Base-by-base conservation (phyloP, 2,329 filamentous ascomycete genomes). In the Sporothrix schenckii region DNA sequence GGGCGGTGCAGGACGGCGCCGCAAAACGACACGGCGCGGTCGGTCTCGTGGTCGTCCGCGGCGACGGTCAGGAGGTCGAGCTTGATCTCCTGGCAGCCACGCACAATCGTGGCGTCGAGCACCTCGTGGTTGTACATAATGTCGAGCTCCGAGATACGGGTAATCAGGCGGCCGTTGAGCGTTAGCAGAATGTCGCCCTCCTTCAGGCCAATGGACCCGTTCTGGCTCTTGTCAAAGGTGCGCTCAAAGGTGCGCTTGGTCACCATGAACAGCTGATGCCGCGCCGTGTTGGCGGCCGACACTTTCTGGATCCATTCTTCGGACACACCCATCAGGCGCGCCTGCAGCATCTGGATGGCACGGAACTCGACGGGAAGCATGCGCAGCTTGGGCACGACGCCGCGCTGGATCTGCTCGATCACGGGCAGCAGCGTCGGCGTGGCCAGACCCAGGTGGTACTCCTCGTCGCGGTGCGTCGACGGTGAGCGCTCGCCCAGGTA, bases 221-320 rank as follows among this genome's bases (percentile, higher is more conserved):
- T 47, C 14, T 9, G 60, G 21, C 44, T 50, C 16, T 71, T 70
- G 14, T 74, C 72, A 65, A 74, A 72, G 19, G 74, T 81, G 16
- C 87, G 84, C 79, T 89, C 88, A 75, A 90, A 90, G 0, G 87
- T 89, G 61, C 97, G 90, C 82, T 99, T 99, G 76, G 77, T 77
- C 16, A 99, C 93, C 92, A 99, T 97, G 83, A 99, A 99, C 50
- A 99, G 87, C 81, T 99, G 95, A 78, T 99, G 95, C 71, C 93
- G 92, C 66, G 95, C 90, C 52, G 92, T 91, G 79, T 99, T 97
- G 73, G 93, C 92, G 74, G 89, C 85, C 68, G 95, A 90, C 2
- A 97, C 94, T 80, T 93, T 91, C 75, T 92, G 86, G 76, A 99
- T 97, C 95, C 94, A 98, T 73, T 96, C 91, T 76, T 98, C 94